Evolutionary conservation across 495 filamentous ascomycete genomes (phyloP).

Genomic region (Penicillium daleae): DNA sequence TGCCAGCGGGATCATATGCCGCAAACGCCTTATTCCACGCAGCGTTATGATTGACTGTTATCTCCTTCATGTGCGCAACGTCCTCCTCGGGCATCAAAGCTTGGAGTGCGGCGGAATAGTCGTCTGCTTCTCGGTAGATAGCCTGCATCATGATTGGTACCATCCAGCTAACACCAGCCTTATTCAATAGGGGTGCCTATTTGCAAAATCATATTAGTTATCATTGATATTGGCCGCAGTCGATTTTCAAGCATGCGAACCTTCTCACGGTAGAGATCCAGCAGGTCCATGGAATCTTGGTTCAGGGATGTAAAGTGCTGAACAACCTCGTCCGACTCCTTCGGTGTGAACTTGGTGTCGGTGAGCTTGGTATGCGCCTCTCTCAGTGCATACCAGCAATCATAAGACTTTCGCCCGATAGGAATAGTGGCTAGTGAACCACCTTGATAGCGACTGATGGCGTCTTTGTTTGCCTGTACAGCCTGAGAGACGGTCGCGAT

Average conservation of each 20-base stretch:
- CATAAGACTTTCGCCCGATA: not conserved
- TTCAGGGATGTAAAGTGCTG: slow-evolving; percentile 1
- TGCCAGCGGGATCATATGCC: not conserved
- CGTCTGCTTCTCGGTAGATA: slow-evolving; percentile 1
- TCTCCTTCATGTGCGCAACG: slow-evolving; percentile 1
- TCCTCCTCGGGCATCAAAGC: not conserved
- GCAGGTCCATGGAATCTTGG: not conserved
- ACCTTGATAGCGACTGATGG: slow-evolving; percentile 1
- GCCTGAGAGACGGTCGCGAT: not conserved
- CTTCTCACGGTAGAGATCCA: not conserved
- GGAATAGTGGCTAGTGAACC: not conserved
- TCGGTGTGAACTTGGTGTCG: not conserved
- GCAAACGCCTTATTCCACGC: slow-evolving; percentile 2
- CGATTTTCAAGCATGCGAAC: not conserved
- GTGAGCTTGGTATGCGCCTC: slow-evolving; percentile 5
- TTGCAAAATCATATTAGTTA: not conserved
- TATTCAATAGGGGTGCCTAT: not conserved
- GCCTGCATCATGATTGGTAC: slow-evolving; percentile 1
- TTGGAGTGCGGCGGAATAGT: slow-evolving; percentile 4
- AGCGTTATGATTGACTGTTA: not conserved
- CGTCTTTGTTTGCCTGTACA: not conserved
- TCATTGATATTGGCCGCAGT: not conserved
- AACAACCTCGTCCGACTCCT: not conserved
- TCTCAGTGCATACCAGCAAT: slow-evolving; percentile 4
- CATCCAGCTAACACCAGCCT: not conserved